Evolutionary conservation across 305 asterid species (phyloP).

Genomic region (Solanum hybrid): DNA sequence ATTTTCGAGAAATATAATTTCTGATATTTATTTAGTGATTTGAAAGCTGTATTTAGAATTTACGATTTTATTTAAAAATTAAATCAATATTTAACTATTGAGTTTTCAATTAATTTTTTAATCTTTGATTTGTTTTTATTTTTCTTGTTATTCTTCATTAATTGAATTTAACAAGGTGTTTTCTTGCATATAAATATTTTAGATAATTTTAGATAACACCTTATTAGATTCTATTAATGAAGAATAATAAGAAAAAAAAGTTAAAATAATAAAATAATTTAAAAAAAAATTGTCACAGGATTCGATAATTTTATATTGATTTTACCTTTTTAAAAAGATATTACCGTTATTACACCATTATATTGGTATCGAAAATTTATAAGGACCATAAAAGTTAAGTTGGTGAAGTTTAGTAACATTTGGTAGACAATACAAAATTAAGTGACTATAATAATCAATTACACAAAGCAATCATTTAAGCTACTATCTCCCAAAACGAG

Average conservation of each 20-base stretch:
- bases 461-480: neutral
- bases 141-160: neutral
- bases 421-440: neutral
- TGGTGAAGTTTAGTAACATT: neutral
- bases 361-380: too few relatives aligned
- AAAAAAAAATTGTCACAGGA: neutral
- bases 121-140: neutral
- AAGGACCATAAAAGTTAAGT: neutral
- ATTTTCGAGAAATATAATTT: neutral
- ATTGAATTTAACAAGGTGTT: neutral
- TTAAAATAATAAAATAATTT: too few relatives aligned
- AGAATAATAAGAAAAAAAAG: neutral
- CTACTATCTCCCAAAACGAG: neutral
- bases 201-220: neutral
- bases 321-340: neutral
- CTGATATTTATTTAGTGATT: neutral
- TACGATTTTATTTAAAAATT: rapidly evolving
- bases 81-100: too few relatives aligned
- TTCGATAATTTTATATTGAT: neutral
- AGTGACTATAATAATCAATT: neutral
- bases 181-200: neutral
- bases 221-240: neutral
- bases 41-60: neutral
- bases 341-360: too few relatives aligned
- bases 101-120: neutral